Percentiles rank a stretch among this genome's conserved stretches.
These are phyloP conservation scores for Cupressus sempervirens DNA, from an alignment of 75 land plant species.

Conservation along the genomic window DNA sequence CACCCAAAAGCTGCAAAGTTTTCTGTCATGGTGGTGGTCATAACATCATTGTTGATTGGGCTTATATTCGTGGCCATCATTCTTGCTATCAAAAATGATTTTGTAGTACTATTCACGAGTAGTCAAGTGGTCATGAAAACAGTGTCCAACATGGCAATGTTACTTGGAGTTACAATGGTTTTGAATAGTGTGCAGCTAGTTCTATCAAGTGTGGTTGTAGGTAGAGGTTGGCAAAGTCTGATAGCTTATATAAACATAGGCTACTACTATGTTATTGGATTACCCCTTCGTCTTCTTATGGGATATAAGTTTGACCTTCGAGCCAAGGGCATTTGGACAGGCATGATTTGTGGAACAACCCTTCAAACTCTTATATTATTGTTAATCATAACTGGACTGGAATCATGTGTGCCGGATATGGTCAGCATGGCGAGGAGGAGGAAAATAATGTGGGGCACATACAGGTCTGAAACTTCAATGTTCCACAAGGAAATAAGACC, in stretches of 20 bases:
- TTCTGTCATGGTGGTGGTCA: no score
- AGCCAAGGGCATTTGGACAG: constrained; percentile 33
- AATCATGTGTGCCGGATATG: no score
- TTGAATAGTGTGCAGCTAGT: no score
- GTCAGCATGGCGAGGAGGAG: background rate
- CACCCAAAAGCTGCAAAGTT: no score
- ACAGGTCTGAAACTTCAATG: constrained; percentile 17
- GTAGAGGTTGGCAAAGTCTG: background rate
- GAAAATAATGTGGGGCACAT: constrained; percentile 14
- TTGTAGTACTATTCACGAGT: no score
- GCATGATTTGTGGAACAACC: constrained; percentile 34
- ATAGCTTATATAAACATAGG: background rate
- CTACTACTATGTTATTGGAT: background rate
- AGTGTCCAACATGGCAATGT: no score
- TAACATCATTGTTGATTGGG: no score
- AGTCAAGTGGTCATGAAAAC: no score
- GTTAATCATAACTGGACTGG: constrained; percentile 1
- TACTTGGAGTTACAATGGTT: no score
- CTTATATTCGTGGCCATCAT: no score
- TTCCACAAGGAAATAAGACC: constrained; percentile 13
- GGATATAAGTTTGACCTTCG: background rate
- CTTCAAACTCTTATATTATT: constrained; percentile 32
- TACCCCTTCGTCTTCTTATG: background rate
- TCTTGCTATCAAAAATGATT: no score
- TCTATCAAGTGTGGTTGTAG: background rate